phyloP scores from a whole-genome alignment of 78 protist genomes.

The Mastigamoeba balamuthi region DNA sequence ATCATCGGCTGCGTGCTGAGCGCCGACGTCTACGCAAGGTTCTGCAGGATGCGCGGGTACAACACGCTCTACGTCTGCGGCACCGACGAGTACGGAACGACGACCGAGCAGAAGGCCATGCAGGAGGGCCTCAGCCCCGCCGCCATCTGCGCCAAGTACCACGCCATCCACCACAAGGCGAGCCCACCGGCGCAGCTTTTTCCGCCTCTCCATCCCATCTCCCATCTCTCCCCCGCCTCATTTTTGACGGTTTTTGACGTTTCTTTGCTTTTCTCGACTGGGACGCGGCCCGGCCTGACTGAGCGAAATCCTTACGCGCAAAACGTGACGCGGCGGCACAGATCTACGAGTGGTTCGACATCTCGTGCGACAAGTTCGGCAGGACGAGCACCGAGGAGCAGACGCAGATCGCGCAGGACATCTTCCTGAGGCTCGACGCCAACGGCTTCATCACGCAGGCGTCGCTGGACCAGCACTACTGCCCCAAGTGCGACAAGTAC shows the following conservation, averaged over 20 bases:
- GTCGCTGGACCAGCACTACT: constrained; percentile 41
- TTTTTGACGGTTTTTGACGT: too few species aligned
- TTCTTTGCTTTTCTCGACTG: too few species aligned
- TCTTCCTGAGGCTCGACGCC: constrained; percentile 34
- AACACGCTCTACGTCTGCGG: constrained; percentile 78
- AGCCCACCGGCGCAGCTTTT: background rate
- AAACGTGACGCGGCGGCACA: too few species aligned
- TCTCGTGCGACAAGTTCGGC: constrained; percentile 72
- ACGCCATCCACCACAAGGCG: constrained; percentile 12
- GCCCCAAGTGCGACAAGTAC: constrained; percentile 36
- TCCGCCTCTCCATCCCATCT: background rate
- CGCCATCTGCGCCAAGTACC: constrained; percentile 74
- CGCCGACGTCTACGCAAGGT: constrained; percentile 76
- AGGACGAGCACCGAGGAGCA: constrained; percentile 68
- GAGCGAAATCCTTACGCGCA: too few species aligned
- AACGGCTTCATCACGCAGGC: constrained; percentile 14
- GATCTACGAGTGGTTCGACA: constrained; percentile 83
- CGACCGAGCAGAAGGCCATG: constrained; percentile 75
- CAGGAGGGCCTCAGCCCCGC: constrained; percentile 56
- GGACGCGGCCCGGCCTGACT: too few species aligned
- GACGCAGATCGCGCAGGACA: constrained; percentile 73
- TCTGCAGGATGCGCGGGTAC: constrained; percentile 50
- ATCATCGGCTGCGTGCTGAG: constrained; percentile 78
- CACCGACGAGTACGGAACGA: constrained; percentile 86
- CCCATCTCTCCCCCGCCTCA: too few species aligned